Conservation (phyloP, 768 basidiomycete species). For the Postia placenta region DNA sequence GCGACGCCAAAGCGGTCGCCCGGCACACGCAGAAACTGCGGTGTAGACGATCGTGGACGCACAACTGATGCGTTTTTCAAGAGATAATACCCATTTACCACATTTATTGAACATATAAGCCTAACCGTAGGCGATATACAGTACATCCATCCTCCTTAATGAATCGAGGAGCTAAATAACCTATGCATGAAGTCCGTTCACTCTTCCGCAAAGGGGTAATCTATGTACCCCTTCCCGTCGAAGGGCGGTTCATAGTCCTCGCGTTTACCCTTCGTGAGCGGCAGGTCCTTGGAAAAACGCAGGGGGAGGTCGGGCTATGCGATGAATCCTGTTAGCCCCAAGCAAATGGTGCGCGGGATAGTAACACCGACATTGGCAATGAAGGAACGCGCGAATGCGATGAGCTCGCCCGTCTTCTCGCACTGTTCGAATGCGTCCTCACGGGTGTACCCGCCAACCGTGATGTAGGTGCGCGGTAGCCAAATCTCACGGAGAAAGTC, state of each 20-base stretch:
- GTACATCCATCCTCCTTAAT: too few species aligned
- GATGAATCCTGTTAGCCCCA: not conserved
- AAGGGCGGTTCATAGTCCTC: slow-evolving; percentile 1
- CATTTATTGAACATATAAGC: too few species aligned
- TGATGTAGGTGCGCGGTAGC: slow-evolving; percentile 8
- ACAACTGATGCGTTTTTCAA: too few species aligned
- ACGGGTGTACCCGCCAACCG: slow-evolving; percentile 16
- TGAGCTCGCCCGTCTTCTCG: slow-evolving; percentile 12
- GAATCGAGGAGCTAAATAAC: too few species aligned
- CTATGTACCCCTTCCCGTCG: slow-evolving; percentile 11
- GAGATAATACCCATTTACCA: too few species aligned
- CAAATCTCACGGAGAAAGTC: slow-evolving; percentile 16
- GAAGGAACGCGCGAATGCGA: too few species aligned
- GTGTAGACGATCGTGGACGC: too few species aligned
- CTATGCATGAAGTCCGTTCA: too few species aligned
- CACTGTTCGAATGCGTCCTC: slow-evolving; percentile 14
- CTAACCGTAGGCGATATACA: too few species aligned
- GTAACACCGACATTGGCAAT: slow-evolving; percentile 22
- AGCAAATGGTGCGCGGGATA: not conserved
- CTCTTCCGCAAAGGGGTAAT: too few species aligned
- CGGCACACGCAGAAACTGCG: too few species aligned
- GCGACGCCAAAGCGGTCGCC: too few species aligned
- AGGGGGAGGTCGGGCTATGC: slow-evolving; percentile 9
- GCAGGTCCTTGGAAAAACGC: slow-evolving; percentile 10
- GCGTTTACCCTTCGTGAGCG: slow-evolving; percentile 2